Conservation (phyloP, 805 yeast genomes). For the Candida gorgasii region DNA sequence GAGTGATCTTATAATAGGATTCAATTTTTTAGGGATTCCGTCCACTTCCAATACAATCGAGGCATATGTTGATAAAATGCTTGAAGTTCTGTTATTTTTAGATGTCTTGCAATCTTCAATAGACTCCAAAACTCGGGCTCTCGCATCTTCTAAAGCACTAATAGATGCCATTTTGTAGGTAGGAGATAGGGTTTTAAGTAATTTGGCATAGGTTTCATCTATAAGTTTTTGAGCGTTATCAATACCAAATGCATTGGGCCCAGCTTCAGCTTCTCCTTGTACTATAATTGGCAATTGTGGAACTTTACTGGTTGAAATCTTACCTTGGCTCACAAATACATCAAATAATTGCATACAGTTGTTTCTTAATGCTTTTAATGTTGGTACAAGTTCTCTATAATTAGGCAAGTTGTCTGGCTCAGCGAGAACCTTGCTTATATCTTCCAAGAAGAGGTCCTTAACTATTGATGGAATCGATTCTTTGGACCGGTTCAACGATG, state of each 20-base stretch:
- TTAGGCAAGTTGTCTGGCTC: conserved; percentile 50
- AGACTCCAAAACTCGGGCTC: conserved; percentile 62
- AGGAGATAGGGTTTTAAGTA: conserved; percentile 63
- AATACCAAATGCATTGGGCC: conserved; percentile 86
- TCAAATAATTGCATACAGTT: conserved; percentile 82
- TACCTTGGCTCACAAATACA: conserved; percentile 75
- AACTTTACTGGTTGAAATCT: conserved; percentile 64
- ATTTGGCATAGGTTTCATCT: conserved; percentile 62
- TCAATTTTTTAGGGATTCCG: conserved; percentile 82
- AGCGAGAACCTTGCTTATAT: conserved; percentile 38
- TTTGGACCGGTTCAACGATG: conserved; percentile 19
- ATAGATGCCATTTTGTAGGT: conserved; percentile 69
- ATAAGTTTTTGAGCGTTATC: conserved; percentile 72
- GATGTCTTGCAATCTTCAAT: conserved; percentile 67
- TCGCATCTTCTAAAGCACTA: conserved; percentile 77
- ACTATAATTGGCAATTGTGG: conserved; percentile 88
- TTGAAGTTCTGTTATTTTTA: conserved; percentile 48
- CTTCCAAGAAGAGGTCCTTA: conserved; percentile 23
- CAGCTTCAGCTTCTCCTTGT: conserved; percentile 92
- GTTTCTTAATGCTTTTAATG: conserved; percentile 78
- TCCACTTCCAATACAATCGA: conserved; percentile 65
- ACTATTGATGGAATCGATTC: conserved; percentile 18
- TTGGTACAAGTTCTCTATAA: conserved; percentile 84
- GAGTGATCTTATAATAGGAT: conserved; percentile 81
- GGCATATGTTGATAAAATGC: conserved; percentile 75